Conservation (phyloP, 148 eudicot genomes). For the Rhododendron griersonianum region DNA sequence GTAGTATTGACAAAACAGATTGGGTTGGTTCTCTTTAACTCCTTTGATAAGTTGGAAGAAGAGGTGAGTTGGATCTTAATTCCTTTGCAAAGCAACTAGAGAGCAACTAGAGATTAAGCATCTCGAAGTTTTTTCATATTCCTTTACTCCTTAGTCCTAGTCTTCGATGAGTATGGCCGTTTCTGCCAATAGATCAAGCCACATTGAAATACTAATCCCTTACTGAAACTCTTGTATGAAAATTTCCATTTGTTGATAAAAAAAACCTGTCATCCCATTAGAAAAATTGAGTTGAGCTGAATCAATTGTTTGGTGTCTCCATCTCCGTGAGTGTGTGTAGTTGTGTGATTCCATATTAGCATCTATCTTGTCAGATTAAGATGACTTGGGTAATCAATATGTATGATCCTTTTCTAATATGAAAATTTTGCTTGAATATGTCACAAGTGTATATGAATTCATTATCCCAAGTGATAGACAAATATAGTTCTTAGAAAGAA, state of each 20-base stretch:
- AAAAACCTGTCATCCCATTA: neutral
- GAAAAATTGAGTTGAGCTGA: neutral
- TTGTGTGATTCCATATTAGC: neutral
- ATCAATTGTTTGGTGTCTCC: neutral
- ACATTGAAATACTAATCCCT: neutral
- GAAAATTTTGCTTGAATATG: neutral
- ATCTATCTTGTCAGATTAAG: neutral
- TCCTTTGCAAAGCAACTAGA: neutral
- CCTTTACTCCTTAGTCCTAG: neutral
- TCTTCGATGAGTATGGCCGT: neutral
- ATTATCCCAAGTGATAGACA: neutral
- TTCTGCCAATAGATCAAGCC: neutral
- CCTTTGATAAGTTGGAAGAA: slow-evolving; percentile 7
- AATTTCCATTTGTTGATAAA: neutral
- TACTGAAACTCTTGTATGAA: neutral
- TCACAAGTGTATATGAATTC: neutral
- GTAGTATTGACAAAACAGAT: slow-evolving; percentile 9
- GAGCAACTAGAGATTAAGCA: neutral
- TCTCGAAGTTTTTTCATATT: neutral
- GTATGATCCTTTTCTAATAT: neutral
- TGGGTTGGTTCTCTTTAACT: neutral
- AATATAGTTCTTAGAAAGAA: neutral
- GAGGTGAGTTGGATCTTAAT: neutral
- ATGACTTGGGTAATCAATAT: neutral
- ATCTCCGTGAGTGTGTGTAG: neutral